Evolutionary conservation across 2,329 filamentous ascomycete genomes (phyloP).

Genomic region (Xylariomycetidae sp.): DNA sequence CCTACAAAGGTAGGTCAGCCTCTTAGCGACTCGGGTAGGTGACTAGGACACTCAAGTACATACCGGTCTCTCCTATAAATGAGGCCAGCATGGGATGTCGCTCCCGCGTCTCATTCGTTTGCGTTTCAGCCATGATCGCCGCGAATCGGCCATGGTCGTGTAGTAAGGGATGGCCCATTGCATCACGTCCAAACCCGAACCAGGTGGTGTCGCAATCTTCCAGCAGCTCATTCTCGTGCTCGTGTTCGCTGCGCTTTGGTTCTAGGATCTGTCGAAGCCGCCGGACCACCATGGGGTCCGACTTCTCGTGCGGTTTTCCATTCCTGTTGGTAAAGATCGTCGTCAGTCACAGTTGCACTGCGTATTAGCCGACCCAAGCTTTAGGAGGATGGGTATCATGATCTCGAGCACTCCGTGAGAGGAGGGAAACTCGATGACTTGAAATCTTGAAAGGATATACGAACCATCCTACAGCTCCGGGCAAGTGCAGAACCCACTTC

Average conservation of each 20-base stretch:
- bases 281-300: constrained; percentile 24
- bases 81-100: constrained; percentile 34
- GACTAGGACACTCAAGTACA: constrained; percentile 1
- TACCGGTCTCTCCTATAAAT: constrained; percentile 37
- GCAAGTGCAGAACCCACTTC: constrained; percentile 24
- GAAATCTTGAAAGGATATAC: constrained; percentile 13
- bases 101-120: constrained; percentile 18
- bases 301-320: constrained; percentile 27
- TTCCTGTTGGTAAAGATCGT: constrained; percentile 19
- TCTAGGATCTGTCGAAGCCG: constrained; percentile 27
- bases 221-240: constrained; percentile 25
- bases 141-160: constrained; percentile 35
- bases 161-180: constrained; percentile 21
- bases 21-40: background rate
- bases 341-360: constrained; percentile 9
- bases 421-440: no score
- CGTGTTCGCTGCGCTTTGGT: constrained; percentile 23
- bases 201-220: constrained; percentile 28
- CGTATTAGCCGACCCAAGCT: no score
- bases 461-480: constrained; percentile 25
- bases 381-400: background rate
- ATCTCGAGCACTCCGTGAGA: no score
- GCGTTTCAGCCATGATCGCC: constrained; percentile 31
- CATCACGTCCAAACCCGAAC: constrained; percentile 28
- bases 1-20: constrained; percentile 16